Conservation (phyloP, 1,284 basidiomycete genomes). For the Ustilago cynodontis region DNA sequence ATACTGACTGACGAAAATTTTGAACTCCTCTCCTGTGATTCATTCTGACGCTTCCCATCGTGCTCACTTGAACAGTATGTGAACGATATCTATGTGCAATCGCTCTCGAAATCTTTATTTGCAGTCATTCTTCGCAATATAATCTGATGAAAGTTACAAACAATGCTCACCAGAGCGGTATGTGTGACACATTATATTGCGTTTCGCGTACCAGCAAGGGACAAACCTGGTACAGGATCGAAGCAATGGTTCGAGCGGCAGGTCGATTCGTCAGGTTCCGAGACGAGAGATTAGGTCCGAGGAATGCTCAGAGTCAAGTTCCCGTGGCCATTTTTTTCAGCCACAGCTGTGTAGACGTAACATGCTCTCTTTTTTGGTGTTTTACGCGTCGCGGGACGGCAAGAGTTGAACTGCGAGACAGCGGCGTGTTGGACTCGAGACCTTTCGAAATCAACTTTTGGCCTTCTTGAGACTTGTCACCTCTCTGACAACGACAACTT, state of each 20-base stretch:
- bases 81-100: background rate
- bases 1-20: background rate
- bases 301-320: background rate
- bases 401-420: slow-evolving; percentile 12
- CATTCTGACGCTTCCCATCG: background rate
- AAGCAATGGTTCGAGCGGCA: too few species aligned
- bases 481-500: slow-evolving; percentile 7
- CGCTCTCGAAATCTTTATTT: background rate
- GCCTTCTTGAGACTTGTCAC: background rate
- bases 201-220: too few species aligned
- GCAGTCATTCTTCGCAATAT: background rate
- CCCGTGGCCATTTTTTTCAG: too few species aligned
- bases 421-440: slow-evolving; percentile 34
- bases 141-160: background rate
- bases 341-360: too few species aligned
- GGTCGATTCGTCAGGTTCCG: too few species aligned
- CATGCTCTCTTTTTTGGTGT: too few species aligned
- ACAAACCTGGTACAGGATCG: too few species aligned
- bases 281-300: too few species aligned
- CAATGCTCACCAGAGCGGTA: too few species aligned
- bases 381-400: slow-evolving; percentile 46
- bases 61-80: slow-evolving; percentile 2
- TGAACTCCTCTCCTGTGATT: background rate
- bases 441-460: slow-evolving; percentile 7
- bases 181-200: too few species aligned